Evolutionary conservation across 2,329 filamentous ascomycete genomes (phyloP).

Genomic region (Epichloe glyceriae): DNA sequence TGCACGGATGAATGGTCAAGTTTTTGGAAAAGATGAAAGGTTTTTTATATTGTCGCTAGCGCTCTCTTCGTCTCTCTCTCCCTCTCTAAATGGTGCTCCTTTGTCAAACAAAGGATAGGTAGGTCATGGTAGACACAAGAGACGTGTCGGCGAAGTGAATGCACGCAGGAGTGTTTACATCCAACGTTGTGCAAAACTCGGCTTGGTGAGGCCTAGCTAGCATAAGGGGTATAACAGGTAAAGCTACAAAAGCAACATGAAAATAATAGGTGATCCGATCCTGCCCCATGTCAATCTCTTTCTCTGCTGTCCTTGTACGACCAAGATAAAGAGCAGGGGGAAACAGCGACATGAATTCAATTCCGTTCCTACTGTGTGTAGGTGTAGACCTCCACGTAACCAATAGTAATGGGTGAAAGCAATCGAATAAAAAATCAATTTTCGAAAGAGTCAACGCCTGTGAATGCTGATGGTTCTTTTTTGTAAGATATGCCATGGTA

Average conservation of each 20-base stretch:
- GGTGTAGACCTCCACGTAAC: background rate
- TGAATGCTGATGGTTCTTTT: constrained; percentile 2
- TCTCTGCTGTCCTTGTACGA: background rate
- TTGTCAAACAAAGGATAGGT: background rate
- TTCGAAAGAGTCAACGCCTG: constrained; percentile 4
- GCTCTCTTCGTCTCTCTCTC: background rate
- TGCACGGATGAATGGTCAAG: background rate
- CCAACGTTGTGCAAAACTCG: background rate
- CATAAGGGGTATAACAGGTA: background rate
- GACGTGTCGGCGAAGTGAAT: background rate
- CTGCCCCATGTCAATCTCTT: background rate
- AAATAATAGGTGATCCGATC: background rate
- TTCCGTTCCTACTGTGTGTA: background rate
- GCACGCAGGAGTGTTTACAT: background rate
- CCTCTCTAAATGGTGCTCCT: background rate
- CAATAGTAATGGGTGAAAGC: background rate
- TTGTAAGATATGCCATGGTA: background rate
- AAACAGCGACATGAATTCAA: background rate
- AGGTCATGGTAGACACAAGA: background rate
- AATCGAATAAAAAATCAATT: background rate
- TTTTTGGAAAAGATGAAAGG: background rate
- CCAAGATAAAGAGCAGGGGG: background rate
- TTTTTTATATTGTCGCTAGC: background rate
- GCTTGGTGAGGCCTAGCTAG: background rate
- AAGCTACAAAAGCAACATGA: background rate